phyloP scores from a whole-genome alignment of 495 filamentous ascomycete species.

The Podospora bellae-mahoneyi region DNA sequence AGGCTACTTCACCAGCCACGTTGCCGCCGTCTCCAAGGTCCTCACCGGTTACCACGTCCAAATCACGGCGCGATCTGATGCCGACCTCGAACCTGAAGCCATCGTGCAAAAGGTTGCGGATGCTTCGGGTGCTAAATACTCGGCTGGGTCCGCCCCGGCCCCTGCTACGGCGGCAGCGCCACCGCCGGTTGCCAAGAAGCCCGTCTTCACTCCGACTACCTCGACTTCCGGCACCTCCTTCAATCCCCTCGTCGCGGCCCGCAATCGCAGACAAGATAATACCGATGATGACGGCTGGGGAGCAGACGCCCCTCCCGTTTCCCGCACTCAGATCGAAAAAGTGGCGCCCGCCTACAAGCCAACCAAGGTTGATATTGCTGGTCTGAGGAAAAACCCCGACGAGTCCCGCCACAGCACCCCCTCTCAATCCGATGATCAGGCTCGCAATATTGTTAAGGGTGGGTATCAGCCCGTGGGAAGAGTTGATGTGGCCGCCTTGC shows the following conservation, averaged over 20 bases:
- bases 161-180: slow-evolving; percentile 43
- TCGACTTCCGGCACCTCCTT: slow-evolving; percentile 60
- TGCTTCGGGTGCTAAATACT: slow-evolving; percentile 93
- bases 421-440: slow-evolving; percentile 35
- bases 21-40: slow-evolving; percentile 81
- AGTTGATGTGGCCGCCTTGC: slow-evolving; percentile 86
- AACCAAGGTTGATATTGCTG: slow-evolving; percentile 85
- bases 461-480: slow-evolving; percentile 95
- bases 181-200: slow-evolving; percentile 76
- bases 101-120: slow-evolving; percentile 95
- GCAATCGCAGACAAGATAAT: slow-evolving; percentile 45
- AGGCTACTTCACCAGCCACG: slow-evolving; percentile 94
- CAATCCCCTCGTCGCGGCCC: slow-evolving; percentile 57
- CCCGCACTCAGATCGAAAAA: slow-evolving; percentile 84
- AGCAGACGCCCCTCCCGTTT: slow-evolving; percentile 84
- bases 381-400: slow-evolving; percentile 65
- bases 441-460: slow-evolving; percentile 70
- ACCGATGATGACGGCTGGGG: slow-evolving; percentile 84
- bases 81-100: slow-evolving; percentile 77
- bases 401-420: slow-evolving; percentile 52
- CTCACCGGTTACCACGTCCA: slow-evolving; percentile 97
- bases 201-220: slow-evolving; percentile 80
- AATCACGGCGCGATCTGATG: slow-evolving; percentile 87
- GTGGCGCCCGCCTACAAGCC: slow-evolving; percentile 89
- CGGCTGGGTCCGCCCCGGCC: slow-evolving; percentile 55